Evolutionary conservation across 2,329 filamentous ascomycete genomes (phyloP).

Genomic region (Periconia digitata): DNA sequence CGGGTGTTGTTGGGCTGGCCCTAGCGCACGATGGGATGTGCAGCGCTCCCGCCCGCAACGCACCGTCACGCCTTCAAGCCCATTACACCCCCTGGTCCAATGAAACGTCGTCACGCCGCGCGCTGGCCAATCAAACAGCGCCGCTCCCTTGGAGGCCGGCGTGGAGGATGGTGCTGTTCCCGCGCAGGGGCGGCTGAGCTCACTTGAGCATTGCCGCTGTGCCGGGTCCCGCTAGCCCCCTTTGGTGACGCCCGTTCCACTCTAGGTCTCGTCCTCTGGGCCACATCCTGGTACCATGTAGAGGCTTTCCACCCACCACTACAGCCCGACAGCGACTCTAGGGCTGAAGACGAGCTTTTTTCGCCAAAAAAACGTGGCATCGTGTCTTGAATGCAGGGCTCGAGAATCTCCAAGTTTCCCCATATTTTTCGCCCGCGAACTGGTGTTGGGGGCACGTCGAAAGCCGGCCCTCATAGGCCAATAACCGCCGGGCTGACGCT

Average conservation of each 20-base stretch:
- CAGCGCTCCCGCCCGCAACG: constrained; percentile 1
- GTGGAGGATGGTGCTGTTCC: neutral
- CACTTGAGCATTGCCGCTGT: no score
- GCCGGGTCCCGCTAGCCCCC: neutral
- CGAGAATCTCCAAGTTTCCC: constrained; percentile 26
- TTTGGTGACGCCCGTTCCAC: no score
- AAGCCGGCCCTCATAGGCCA: constrained; percentile 6
- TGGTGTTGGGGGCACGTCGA: constrained; percentile 18
- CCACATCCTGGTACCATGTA: neutral
- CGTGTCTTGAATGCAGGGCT: constrained; percentile 28
- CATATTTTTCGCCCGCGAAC: constrained; percentile 22
- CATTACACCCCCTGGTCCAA: no score
- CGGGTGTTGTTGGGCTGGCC: neutral
- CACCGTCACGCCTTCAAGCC: neutral
- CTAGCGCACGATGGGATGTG: neutral
- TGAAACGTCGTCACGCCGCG: neutral
- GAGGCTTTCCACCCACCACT: constrained; percentile 21
- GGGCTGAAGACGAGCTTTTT: constrained; percentile 35
- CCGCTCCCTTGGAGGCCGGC: neutral
- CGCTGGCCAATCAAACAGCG: constrained; percentile 16
- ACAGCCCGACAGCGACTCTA: constrained; percentile 23
- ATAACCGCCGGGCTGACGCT: constrained; percentile 7
- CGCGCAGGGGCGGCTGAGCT: neutral
- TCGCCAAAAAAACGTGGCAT: constrained; percentile 33
- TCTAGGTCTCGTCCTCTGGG: no score